Percentiles rank a stretch among this genome's conserved stretches.
These are phyloP conservation scores for Diaporthe sp. DNA, from an alignment of 2,329 filamentous ascomycete genomes.

Conservation along the genomic window DNA sequence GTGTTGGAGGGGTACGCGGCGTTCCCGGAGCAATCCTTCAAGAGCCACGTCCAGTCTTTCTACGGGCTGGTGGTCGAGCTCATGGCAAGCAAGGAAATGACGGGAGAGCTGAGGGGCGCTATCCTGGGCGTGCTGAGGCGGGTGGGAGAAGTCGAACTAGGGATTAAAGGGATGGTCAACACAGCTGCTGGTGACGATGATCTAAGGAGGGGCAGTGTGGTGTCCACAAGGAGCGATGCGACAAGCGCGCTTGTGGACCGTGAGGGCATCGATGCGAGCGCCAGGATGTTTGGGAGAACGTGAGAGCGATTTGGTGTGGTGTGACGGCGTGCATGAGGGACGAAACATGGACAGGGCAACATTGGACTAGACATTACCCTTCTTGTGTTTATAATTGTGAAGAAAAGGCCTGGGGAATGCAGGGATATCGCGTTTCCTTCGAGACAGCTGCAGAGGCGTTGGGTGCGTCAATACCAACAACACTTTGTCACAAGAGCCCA, in stretches of 20 bases:
- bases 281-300: constrained; percentile 20
- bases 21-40: constrained; percentile 85
- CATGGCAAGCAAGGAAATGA: constrained; percentile 79
- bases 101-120: constrained; percentile 79
- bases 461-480: neutral
- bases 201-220: constrained; percentile 53
- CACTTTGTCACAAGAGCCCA: neutral
- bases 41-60: constrained; percentile 82
- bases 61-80: constrained; percentile 89
- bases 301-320: constrained; percentile 32
- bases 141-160: constrained; percentile 81
- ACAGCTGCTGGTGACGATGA: constrained; percentile 37
- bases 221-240: constrained; percentile 42
- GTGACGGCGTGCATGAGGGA: constrained; percentile 29
- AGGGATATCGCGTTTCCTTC: neutral
- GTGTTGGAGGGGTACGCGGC: constrained; percentile 92
- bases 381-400: constrained; percentile 27
- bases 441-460: constrained; percentile 1
- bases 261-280: constrained; percentile 43
- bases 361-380: constrained; percentile 10
- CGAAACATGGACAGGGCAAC: constrained; percentile 43
- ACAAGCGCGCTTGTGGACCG: constrained; percentile 35
- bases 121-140: constrained; percentile 82
- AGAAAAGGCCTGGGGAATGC: neutral
- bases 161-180: constrained; percentile 61